A percentile compares a stretch with the other conserved stretches of the same genome.
These are phyloP conservation scores for Auricularia sp. DNA, from an alignment of 768 basidiomycete genomes.

Conservation along the genomic window DNA sequence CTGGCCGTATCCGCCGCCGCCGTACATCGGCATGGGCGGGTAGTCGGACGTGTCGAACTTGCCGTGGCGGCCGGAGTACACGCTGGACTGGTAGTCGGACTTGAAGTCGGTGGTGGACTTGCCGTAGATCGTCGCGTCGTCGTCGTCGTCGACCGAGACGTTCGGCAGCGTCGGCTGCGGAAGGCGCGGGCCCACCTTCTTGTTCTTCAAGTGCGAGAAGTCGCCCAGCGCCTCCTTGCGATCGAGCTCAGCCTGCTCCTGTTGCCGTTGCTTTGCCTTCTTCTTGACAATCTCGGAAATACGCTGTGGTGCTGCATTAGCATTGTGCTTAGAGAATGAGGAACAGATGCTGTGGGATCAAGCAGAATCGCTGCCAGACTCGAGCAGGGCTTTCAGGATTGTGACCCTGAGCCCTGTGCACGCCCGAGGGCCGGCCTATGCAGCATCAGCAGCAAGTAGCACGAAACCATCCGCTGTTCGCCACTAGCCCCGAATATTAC, in stretches of 20 bases:
- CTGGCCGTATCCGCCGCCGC: background rate
- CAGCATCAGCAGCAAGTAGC: too few relatives aligned
- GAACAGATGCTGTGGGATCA: too few relatives aligned
- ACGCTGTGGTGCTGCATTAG: constrained; percentile 39
- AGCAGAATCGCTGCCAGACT: too few relatives aligned
- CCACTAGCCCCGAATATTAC: too few relatives aligned
- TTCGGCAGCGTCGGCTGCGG: constrained; percentile 94
- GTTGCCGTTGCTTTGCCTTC: constrained; percentile 76
- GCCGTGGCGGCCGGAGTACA: background rate
- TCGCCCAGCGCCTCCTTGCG: constrained; percentile 89
- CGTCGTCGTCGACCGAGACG: constrained; percentile 72
- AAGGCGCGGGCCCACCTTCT: constrained; percentile 64
- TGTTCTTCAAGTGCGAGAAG: constrained; percentile 83
- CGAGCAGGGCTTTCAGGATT: too few relatives aligned
- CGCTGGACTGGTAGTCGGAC: background rate
- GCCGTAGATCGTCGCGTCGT: constrained; percentile 39
- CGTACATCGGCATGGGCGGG: constrained; percentile 2
- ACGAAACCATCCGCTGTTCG: too few relatives aligned
- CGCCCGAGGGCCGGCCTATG: too few relatives aligned
- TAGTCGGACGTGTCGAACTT: background rate
- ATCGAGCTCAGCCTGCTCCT: constrained; percentile 70
- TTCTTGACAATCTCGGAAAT: constrained; percentile 90
- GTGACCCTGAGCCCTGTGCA: too few relatives aligned
- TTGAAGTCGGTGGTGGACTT: background rate
- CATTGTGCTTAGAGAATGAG: too few relatives aligned